Percentiles rank a stretch among this genome's conserved stretches.
Conservation (phyloP, 1,139 yeast genomes). For the Blastobotrys serpentis region DNA sequence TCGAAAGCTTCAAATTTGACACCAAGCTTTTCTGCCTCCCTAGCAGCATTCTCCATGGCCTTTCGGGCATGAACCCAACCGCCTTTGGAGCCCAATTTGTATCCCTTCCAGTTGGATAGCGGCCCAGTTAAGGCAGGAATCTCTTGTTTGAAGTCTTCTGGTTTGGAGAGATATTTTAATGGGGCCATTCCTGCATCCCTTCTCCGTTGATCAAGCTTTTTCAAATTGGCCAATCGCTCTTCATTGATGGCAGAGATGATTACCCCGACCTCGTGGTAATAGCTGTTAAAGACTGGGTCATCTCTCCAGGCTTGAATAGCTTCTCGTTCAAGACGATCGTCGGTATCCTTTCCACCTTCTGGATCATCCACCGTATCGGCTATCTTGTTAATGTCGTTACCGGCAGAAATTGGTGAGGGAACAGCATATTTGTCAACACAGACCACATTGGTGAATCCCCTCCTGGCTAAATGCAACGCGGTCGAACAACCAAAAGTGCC, state of each 20-base stretch:
- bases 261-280: constrained; percentile 24
- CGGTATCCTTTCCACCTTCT: neutral
- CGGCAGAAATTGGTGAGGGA: constrained; percentile 52
- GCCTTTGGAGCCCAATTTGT: constrained; percentile 37
- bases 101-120: constrained; percentile 25
- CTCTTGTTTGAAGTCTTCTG: constrained; percentile 33
- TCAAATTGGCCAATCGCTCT: constrained; percentile 23
- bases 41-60: constrained; percentile 34
- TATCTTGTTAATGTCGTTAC: constrained; percentile 49
- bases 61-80: constrained; percentile 42
- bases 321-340: constrained; percentile 22
- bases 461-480: constrained; percentile 36
- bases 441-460: constrained; percentile 35
- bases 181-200: constrained; percentile 2
- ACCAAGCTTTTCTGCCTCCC: constrained; percentile 37
- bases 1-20: constrained; percentile 33
- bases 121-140: constrained; percentile 38
- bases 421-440: constrained; percentile 44
- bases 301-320: constrained; percentile 34
- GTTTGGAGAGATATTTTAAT: constrained; percentile 24
- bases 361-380: constrained; percentile 41
- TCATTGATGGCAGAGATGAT: constrained; percentile 38
- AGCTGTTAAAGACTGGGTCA: constrained; percentile 26
- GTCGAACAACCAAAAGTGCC: constrained; percentile 46
- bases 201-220: neutral